A percentile compares a stretch with the other conserved stretches of the same genome.
phyloP scores from a whole-genome alignment of 371 early-diverging fungal genomes.

The Smittium culicis region DNA sequence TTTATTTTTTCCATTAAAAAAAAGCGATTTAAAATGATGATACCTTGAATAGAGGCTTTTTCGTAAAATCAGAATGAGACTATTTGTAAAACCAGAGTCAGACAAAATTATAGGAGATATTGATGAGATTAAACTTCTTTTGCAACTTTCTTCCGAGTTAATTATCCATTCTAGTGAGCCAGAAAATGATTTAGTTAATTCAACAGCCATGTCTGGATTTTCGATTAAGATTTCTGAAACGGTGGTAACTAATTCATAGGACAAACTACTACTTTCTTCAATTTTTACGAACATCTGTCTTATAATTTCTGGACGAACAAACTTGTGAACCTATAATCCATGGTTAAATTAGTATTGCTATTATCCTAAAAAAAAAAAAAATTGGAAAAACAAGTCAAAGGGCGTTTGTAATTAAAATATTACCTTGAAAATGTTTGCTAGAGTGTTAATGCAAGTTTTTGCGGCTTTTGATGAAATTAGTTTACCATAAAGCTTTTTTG shows the following conservation, averaged over 20 bases:
- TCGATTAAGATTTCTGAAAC: neutral
- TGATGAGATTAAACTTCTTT: slow-evolving; percentile 14
- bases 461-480: neutral
- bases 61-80: slow-evolving; percentile 26
- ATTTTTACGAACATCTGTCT: slow-evolving; percentile 16
- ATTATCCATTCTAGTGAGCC: slow-evolving; percentile 20
- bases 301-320: slow-evolving; percentile 28
- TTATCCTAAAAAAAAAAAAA: too few species aligned
- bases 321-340: slow-evolving; percentile 15
- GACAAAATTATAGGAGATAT: slow-evolving; percentile 18
- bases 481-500: slow-evolving; percentile 3
- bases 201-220: neutral
- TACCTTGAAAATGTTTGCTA: slow-evolving; percentile 10
- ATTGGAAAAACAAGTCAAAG: too few species aligned
- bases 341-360: too few species aligned
- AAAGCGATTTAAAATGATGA: too few species aligned
- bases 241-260: neutral
- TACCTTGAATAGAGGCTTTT: slow-evolving; percentile 25
- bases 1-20: too few species aligned
- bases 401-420: too few species aligned
- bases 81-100: slow-evolving; percentile 17
- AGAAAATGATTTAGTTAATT: neutral
- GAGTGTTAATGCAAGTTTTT: neutral
- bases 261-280: slow-evolving; percentile 3
- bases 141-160: slow-evolving; percentile 7